Percentiles rank a stretch among this genome's conserved stretches.
Evolutionary conservation across 2,329 filamentous ascomycete species (phyloP).

Genomic region (Colletotrichum simmondsii): DNA sequence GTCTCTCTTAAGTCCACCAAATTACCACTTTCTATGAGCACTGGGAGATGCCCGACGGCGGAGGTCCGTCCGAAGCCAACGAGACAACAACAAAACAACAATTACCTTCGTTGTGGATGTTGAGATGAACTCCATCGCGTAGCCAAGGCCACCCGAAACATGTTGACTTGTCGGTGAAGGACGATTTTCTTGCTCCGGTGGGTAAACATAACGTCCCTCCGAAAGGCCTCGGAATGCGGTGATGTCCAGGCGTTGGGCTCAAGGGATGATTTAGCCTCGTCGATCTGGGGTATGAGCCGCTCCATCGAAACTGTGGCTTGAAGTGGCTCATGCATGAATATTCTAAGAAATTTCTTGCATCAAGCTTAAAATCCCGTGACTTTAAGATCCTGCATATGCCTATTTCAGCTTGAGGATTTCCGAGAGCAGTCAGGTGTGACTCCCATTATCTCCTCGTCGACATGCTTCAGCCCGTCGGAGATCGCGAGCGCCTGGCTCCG

Average conservation of each 20-base stretch:
- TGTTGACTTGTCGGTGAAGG: not conserved
- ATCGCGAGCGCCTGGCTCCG: not conserved
- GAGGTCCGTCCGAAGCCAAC: not conserved
- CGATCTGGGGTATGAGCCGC: not conserved
- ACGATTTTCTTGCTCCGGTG: not conserved
- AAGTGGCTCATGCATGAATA: not conserved
- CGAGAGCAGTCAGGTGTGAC: not conserved
- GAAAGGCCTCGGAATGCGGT: slow-evolving; percentile 6
- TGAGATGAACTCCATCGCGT: not conserved
- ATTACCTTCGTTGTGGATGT: not conserved
- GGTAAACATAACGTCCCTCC: not conserved
- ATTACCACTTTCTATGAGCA: not conserved
- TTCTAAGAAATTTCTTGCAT: not conserved
- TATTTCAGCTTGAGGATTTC: not conserved
- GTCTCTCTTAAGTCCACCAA: not conserved
- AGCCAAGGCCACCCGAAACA: not conserved
- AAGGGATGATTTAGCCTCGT: not conserved
- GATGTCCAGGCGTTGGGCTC: not conserved
- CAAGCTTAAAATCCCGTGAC: not conserved
- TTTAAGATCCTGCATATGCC: not conserved
- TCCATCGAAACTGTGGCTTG: not conserved
- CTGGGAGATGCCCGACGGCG: not conserved
- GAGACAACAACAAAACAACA: not conserved
- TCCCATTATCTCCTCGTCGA: not conserved
- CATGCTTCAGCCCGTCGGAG: not conserved